Evolutionary conservation across 495 filamentous ascomycete genomes (phyloP), one percentile per base, ranked within the genome.

Genomic region (Cairneyella variabilis): DNA sequence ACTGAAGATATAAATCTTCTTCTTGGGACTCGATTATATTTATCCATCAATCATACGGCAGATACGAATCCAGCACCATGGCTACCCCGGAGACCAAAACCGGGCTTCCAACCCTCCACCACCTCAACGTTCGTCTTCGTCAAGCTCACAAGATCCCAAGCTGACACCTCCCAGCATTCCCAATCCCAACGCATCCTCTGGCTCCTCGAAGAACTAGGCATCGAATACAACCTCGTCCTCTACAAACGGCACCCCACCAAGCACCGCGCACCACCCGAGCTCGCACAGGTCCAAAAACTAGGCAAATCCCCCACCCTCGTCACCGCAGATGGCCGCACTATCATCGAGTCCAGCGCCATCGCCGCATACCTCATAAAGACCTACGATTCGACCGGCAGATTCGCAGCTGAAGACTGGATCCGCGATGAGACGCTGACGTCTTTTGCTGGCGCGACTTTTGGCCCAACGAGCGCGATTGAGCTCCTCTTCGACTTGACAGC

Each of bases 131-230:
- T 38, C 18, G 36, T 22, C 16, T 12, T n/a, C 4, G 9, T 7
- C 22, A 26, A 18, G 14, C 36, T 9, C 10, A 14, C 39, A 27
- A 21, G 34, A 0, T 18, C 30, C 23, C 16, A 9, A 28, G 14
- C 43, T 51, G 40, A 30, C 60, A 86, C 83, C 82, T 82, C 87
- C 41, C 75, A 89, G 56, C 64, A 82, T 41, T 89, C 87, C 36
- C 88, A 91, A 56, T 80, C 86, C 46, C 89, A 95, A 57, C 82
- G 88, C 43, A 86, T 95, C 53, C 73, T 91, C 28, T 95, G 88
- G 89, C 82, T 96, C 37, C 79, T 95, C 48, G 88, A 93, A 67
- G 90, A 93, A 57, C 82, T 91, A 48, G 69, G 77, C 16, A 50
- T 95, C 26, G 69, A 80, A 42, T 96, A 92, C 70, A 78, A 88